These are phyloP conservation scores for Yamadazyma akitaensis DNA, from an alignment of 805 yeast species.

Conservation along the genomic window DNA sequence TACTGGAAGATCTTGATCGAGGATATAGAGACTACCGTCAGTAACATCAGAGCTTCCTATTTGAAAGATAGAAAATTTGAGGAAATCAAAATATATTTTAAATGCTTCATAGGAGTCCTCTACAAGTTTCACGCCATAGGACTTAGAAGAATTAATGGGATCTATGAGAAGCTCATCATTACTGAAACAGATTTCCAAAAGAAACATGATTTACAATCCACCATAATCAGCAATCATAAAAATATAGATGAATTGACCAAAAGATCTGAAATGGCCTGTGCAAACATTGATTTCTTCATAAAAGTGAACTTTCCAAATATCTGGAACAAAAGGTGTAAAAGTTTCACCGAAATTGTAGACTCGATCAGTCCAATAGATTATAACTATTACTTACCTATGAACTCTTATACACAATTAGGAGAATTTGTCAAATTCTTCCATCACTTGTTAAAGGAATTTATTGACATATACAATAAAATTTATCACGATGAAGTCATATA, in stretches of 20 bases:
- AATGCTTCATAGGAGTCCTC: constrained; percentile 19
- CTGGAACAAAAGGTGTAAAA: constrained; percentile 10
- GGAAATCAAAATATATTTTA: constrained; percentile 4
- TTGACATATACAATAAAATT: constrained; percentile 18
- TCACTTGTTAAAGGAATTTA: constrained; percentile 30
- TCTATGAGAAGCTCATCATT: constrained; percentile 23
- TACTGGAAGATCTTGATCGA: constrained; percentile 23
- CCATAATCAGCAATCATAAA: constrained; percentile 6
- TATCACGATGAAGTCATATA: constrained; percentile 13
- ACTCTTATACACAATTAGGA: constrained; percentile 22
- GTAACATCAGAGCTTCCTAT: constrained; percentile 9
- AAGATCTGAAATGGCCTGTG: constrained; percentile 7
- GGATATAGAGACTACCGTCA: constrained; percentile 20
- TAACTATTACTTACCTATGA: constrained; percentile 35
- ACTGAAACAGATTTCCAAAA: constrained; percentile 20
- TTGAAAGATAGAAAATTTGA: constrained; percentile 5
- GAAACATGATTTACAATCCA: constrained; percentile 1
- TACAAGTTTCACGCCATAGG: constrained; percentile 27
- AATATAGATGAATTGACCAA: constrained; percentile 2
- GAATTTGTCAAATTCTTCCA: constrained; percentile 32
- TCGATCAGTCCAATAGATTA: constrained; percentile 3
- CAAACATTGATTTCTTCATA: constrained; percentile 11
- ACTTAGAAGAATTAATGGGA: constrained; percentile 29
- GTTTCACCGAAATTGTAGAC: not conserved
- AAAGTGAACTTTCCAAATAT: constrained; percentile 8